Percentiles rank a stretch among this genome's conserved stretches.
Conservation (phyloP, 148 eudicot species). For the Silene conica region DNA sequence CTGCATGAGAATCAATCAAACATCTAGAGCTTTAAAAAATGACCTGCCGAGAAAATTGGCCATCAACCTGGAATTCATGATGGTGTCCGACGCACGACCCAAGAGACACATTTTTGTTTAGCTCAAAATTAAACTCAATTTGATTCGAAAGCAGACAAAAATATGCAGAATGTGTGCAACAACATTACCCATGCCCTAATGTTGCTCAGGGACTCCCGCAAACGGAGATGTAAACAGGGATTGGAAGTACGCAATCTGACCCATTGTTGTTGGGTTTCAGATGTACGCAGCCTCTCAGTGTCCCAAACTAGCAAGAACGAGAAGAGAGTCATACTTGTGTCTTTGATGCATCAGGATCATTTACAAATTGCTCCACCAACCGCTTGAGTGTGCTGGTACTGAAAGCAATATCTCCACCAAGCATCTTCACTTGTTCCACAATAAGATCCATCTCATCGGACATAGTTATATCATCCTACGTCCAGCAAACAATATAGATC, state of each 20-base stretch:
- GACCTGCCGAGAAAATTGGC: not conserved
- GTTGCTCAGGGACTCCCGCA: not conserved
- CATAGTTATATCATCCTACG: slow-evolving; percentile 60
- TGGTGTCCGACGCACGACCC: not conserved
- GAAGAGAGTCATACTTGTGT: slow-evolving; percentile 47
- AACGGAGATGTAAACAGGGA: not conserved
- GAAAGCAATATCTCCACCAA: slow-evolving; percentile 97
- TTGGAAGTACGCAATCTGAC: not conserved
- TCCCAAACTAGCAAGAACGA: not conserved
- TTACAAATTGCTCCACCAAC: slow-evolving; percentile 74
- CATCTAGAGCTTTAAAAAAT: not conserved
- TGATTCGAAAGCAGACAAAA: not conserved
- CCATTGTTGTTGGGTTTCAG: not conserved
- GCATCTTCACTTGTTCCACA: slow-evolving; percentile 99
- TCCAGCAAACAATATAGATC: slow-evolving; percentile 17
- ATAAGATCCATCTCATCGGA: slow-evolving; percentile 94
- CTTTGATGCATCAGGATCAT: slow-evolving; percentile 78
- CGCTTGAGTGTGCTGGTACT: slow-evolving; percentile 92
- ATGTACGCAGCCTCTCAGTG: not conserved
- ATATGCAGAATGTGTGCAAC: not conserved
- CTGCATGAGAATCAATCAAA: slow-evolving; percentile 7
- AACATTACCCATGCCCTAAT: not conserved
- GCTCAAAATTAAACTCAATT: not conserved
- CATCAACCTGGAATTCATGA: not conserved
- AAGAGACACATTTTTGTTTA: not conserved